Base-by-base conservation (phyloP, 1,284 basidiomycete species). In the Ustilago hordei region DNA sequence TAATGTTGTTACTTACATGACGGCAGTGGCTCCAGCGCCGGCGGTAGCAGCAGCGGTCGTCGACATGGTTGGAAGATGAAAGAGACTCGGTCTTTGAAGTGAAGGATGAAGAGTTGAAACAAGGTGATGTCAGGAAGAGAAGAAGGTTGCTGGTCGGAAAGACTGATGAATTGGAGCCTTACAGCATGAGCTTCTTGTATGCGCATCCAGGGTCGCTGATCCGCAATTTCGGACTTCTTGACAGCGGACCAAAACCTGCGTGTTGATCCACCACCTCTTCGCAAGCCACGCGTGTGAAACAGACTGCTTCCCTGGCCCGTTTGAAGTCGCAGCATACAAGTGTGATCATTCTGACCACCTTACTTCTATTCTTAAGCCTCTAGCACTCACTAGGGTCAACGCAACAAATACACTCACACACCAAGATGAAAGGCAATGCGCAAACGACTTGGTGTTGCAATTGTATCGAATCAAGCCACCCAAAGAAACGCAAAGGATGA, bases 1-100 rank as follows among this genome's bases (percentile, higher is more conserved):
- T 15, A 17, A 41, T 41, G 39, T 15, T 41, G 39, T 23, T 50
- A 68, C 71, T 68, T 60, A 74, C 71, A 74, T 67, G 34, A 74
- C 61, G 17, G 71, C 71, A 5, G 71, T 69, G 3, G 48, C 62
- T 34, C 55, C 52, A 15, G 48, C 50, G 36, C 57, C 59, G 4
- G 66, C 55, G 32, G 54, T 69, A 19, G 48, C 48, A 36, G 52
- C 31, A 36, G 52, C 52, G n/a, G 35, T 54, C 8, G 52, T 53
- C 41, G 68, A 47, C 69, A 61, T 61, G 23, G 11, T n/a, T 19
- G 17, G n/a, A 48, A 48, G 23, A 19, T 19, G 47, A 15, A 48
- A n/a, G 11, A 48, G 23, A 48, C 11, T 11, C 47, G n/a, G 11
- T 28, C 53, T 9, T 32, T 35, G 19, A 13, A 52, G 12, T 19